Conservation (phyloP, 2,329 filamentous ascomycete genomes). For the Graphilbum fragrans region DNA sequence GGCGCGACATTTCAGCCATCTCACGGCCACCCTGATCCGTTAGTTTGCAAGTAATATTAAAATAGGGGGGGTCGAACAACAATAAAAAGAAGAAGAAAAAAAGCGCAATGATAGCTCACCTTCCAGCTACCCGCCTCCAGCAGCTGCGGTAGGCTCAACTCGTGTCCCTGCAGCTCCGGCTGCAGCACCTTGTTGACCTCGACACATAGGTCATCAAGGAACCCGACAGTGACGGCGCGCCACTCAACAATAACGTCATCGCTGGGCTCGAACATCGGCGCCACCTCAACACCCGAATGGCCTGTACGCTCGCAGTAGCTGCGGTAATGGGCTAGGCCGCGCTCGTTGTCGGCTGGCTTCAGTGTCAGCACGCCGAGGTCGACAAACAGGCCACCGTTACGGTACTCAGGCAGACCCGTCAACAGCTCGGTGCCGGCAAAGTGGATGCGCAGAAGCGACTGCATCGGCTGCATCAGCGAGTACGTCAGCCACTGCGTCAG, state of each 20-base stretch:
- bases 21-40: conserved; percentile 66
- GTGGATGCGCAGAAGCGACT: conserved; percentile 34
- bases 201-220: conserved; percentile 40
- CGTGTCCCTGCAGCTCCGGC: conserved; percentile 49
- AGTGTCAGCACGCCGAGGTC: conserved; percentile 64
- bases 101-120: conserved; percentile 38
- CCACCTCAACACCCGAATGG: conserved; percentile 44
- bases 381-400: conserved; percentile 81
- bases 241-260: conserved; percentile 54
- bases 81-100: not conserved
- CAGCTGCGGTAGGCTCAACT: conserved; percentile 75
- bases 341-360: conserved; percentile 29
- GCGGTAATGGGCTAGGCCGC: conserved; percentile 33
- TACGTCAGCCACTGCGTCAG: conserved; percentile 92
- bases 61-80: not conserved
- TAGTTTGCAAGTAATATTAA: not conserved
- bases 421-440: conserved; percentile 58
- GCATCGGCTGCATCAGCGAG: conserved; percentile 62
- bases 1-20: conserved; percentile 86
- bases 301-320: conserved; percentile 62
- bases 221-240: conserved; percentile 50
- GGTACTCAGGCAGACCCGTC: conserved; percentile 83
- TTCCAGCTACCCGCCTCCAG: conserved; percentile 97
- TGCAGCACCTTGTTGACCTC: conserved; percentile 53
- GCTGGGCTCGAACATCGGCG: conserved; percentile 44